Base-by-base conservation (phyloP, 306 rosid genomes). In the Cicer arietinum region DNA sequence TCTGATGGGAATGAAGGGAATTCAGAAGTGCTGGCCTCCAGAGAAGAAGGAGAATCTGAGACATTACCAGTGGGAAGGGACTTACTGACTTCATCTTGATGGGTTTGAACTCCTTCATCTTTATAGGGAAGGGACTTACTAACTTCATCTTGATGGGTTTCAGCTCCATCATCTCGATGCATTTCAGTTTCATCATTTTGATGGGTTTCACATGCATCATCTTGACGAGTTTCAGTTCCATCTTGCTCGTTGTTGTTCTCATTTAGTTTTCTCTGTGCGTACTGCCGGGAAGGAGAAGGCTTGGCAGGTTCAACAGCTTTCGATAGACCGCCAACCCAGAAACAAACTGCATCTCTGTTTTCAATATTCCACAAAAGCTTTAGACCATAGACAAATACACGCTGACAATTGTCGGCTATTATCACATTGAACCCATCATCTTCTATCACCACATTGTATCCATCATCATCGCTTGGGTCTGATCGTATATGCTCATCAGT, bases 361-460 rank as follows among this genome's bases (percentile, higher is more conserved):
- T 90, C 96, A 80, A 88, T 86, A 80, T 69, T 95, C 99, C 99
- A 95, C 70, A 95, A 73, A 82, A 95, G 90, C 85, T 95, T 95
- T 61, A 95, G 93, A 78, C 98, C 96, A 81, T 90, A 90, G 62
- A 92, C 89, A 89, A 90, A 95, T 67, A 90, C 70, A 13, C 98
- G 98, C 77, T 81, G 93, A 81, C 99, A 95, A 71, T 78, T 95
- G 85, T 95, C 99, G 67, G 98, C 99, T 83, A 95, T 81, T 67
- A 95, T 86, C 73, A 95, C 99, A 89, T 87, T 88, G 88, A 90
- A 92, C 58, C 99, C 99, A 63, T 95, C 99, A 79, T 95, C 99
- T 25, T 95, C 98, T 66, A 66, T 20, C 5, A n/a, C 71, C 40
- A 66, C 11, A 45, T 3, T 66, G 54, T 44, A 20, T 11, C 53